These are phyloP conservation scores for Neopestalotiopsis rosae DNA, from an alignment of 2,329 filamentous ascomycete species.

Conservation along the genomic window DNA sequence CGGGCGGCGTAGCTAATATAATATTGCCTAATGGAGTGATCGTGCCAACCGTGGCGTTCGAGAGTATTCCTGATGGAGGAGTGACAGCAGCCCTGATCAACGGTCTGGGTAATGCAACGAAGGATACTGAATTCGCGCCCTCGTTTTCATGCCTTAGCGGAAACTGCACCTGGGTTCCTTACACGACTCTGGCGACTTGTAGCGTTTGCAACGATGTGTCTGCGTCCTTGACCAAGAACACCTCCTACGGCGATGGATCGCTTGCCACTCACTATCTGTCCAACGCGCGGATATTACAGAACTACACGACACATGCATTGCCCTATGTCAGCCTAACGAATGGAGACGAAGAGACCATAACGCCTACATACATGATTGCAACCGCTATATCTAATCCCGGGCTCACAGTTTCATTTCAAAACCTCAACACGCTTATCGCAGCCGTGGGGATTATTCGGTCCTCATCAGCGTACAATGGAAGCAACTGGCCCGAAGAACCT, in stretches of 20 bases:
- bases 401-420: not conserved
- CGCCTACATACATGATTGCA: not conserved
- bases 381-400: not conserved
- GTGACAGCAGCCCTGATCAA: not conserved
- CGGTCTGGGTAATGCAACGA: not conserved
- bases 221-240: not conserved
- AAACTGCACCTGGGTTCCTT: not conserved
- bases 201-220: not conserved
- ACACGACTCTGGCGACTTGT: not conserved
- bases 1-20: not conserved
- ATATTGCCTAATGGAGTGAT: not conserved
- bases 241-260: not conserved
- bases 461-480: not conserved
- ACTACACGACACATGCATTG: not conserved
- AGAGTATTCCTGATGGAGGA: not conserved
- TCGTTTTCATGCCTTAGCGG: not conserved
- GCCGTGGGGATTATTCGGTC: not conserved
- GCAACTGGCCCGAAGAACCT: not conserved
- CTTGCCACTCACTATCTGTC: not conserved
- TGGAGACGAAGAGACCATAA: not conserved
- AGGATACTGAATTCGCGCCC: not conserved
- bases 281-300: not conserved
- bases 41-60: not conserved
- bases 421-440: not conserved
- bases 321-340: not conserved